Base-by-base conservation (phyloP, 495 filamentous ascomycete genomes). In the Aspergillus panamensis region DNA sequence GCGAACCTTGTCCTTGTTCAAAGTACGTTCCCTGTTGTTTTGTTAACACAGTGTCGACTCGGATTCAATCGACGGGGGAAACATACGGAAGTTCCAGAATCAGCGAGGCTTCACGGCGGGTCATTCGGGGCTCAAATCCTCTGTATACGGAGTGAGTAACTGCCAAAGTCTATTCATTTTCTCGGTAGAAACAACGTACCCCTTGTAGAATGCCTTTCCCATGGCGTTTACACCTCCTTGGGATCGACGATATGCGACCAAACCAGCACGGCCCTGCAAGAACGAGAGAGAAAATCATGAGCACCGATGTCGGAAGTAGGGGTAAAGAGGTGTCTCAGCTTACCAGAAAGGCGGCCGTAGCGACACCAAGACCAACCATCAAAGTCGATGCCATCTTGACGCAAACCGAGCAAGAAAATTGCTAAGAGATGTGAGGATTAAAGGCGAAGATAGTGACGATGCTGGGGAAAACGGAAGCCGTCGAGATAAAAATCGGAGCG, bases 71-170 rank as follows among this genome's bases (percentile, higher is more conserved):
- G 10, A 14, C 12, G 29, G 53, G 6, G 33, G 12, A 71, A 40
- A 76, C 84, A 45, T 86, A 97, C 93, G 84, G 86, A 40, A 97
- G 84, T 65, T 95, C 87, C 51, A 99, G 77, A 52, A 99, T 97
- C 68, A 99, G 75, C 25, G 91, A 79, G 33, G 94, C 94, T 77
- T 99, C 94, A 61, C 87, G 84, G 59, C 87, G 81, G 70, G 85
- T 97, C 92, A 99, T 97, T 65, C 84, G 87, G 40, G 85, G 81
- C 77, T 97, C 94, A 70, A 99, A 99, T 32, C 94, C 94, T 65
- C 76, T 79, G 53, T 57, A 57, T 39, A 16, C 59, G 17, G 61
- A 16, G 60, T 67, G 50, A 67, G 63, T 44, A 30, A 39, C 20
- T 29, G 8, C 3, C 17, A 10, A 1, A 3, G 2, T 6, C 17